phyloP scores from a whole-genome alignment of 83 land plant genomes.

The Thuja plicata region DNA sequence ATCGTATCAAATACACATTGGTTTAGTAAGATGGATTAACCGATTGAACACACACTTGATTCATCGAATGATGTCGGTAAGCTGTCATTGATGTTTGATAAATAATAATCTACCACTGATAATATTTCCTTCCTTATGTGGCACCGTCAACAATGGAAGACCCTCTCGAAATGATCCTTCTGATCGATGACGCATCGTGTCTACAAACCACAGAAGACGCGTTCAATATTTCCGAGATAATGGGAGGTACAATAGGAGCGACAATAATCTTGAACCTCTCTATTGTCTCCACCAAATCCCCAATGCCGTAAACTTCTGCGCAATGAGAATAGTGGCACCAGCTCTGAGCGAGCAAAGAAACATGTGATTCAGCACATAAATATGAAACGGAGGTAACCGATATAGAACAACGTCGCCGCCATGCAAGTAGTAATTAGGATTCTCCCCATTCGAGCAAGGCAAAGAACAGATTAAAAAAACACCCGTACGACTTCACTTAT shows the following conservation, averaged over 20 bases:
- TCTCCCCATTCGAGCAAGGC: conserved; percentile 41
- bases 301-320: conserved; percentile 65
- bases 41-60: no score
- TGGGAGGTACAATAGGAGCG: conserved; percentile 83
- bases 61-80: no score
- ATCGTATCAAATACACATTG: no score
- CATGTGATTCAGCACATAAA: conserved; percentile 75
- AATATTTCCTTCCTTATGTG: neutral
- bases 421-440: conserved; percentile 41
- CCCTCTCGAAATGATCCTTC: conserved; percentile 64
- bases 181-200: conserved; percentile 66
- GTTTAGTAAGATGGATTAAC: no score
- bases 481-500: no score
- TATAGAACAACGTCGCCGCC: conserved; percentile 46
- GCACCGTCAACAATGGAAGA: conserved; percentile 63
- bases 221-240: conserved; percentile 62
- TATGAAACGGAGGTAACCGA: conserved; percentile 71
- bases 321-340: conserved; percentile 63
- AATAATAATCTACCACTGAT: no score
- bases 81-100: no score
- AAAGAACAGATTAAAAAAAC: no score
- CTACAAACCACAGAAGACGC: conserved; percentile 37
- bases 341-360: conserved; percentile 69
- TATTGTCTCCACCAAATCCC: conserved; percentile 52
- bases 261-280: conserved; percentile 60